These are phyloP conservation scores for Tetradesmus obliquus DNA, from an alignment of 139 green algal species.

Conservation along the genomic window DNA sequence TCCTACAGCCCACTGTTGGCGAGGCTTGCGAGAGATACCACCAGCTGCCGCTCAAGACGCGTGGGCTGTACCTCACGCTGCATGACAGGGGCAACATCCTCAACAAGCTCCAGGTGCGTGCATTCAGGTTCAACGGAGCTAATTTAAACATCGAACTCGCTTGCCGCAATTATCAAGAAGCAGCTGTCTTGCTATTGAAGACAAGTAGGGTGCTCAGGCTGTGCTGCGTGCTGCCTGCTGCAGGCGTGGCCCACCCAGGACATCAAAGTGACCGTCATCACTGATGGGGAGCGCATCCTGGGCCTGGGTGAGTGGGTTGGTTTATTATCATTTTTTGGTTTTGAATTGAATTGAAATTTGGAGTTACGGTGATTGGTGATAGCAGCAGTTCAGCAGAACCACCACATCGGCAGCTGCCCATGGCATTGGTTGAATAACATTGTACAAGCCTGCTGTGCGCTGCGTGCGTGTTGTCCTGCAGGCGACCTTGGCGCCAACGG, in stretches of 20 bases:
- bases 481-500: conserved; percentile 78
- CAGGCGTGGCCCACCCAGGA: conserved; percentile 48
- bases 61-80: conserved; percentile 67
- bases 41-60: conserved; percentile 53
- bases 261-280: conserved; percentile 69
- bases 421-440: not conserved
- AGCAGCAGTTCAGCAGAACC: too few relatives aligned
- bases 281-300: conserved; percentile 77
- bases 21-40: conserved; percentile 89
- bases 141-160: not conserved
- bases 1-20: conserved; percentile 84
- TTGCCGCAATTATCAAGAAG: too few relatives aligned
- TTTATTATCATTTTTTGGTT: too few relatives aligned
- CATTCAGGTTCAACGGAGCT: not conserved
- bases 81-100: conserved; percentile 56
- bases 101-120: conserved; percentile 40
- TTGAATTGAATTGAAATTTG: too few relatives aligned
- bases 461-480: not conserved
- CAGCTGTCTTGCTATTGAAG: not conserved
- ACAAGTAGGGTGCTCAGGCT: not conserved
- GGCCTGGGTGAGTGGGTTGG: conserved; percentile 53
- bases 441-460: too few relatives aligned
- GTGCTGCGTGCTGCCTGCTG: not conserved
- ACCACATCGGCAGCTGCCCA: not conserved
- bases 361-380: too few relatives aligned